A percentile compares a stretch with the other conserved stretches of the same genome.
These are phyloP conservation scores for Neurospora sp. DNA, from an alignment of 495 filamentous ascomycete species.

Conservation along the genomic window DNA sequence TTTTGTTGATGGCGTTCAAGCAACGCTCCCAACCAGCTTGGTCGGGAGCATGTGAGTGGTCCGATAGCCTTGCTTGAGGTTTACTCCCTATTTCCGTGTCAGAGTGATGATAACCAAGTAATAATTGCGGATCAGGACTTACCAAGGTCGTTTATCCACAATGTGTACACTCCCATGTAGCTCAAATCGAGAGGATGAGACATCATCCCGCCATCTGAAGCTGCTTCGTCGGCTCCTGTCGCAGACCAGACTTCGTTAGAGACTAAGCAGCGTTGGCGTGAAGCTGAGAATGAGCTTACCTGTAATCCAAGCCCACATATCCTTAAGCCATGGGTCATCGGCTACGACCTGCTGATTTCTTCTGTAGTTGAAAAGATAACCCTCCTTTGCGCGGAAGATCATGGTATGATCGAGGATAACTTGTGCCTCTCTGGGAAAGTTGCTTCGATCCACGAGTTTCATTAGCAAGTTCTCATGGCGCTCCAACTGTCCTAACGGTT, in stretches of 20 bases:
- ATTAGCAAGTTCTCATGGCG: slow-evolving; percentile 36
- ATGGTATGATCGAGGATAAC: slow-evolving; percentile 32
- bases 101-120: slow-evolving; percentile 2
- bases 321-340: slow-evolving; percentile 65
- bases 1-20: slow-evolving; percentile 36
- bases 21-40: slow-evolving; percentile 38
- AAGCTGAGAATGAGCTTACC: slow-evolving; percentile 35
- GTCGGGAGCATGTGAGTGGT: slow-evolving; percentile 30
- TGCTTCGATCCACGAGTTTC: slow-evolving; percentile 32
- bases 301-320: slow-evolving; percentile 68
- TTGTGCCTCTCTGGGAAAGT: slow-evolving; percentile 28
- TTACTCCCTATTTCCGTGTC: slow-evolving; percentile 20
- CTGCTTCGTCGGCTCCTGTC: slow-evolving; percentile 54
- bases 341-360: slow-evolving; percentile 56
- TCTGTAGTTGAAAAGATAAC: slow-evolving; percentile 67
- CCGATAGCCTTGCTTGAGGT: slow-evolving; percentile 29
- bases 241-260: background rate
- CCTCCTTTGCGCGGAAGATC: slow-evolving; percentile 49
- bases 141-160: slow-evolving; percentile 75
- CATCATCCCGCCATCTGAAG: slow-evolving; percentile 62
- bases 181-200: slow-evolving; percentile 66
- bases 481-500: slow-evolving; percentile 28
- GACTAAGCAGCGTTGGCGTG: background rate
- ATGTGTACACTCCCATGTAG: slow-evolving; percentile 69
- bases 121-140: slow-evolving; percentile 5